phyloP scores from a whole-genome alignment of 1,284 basidiomycete species.

The Phenoliferia sp. region DNA sequence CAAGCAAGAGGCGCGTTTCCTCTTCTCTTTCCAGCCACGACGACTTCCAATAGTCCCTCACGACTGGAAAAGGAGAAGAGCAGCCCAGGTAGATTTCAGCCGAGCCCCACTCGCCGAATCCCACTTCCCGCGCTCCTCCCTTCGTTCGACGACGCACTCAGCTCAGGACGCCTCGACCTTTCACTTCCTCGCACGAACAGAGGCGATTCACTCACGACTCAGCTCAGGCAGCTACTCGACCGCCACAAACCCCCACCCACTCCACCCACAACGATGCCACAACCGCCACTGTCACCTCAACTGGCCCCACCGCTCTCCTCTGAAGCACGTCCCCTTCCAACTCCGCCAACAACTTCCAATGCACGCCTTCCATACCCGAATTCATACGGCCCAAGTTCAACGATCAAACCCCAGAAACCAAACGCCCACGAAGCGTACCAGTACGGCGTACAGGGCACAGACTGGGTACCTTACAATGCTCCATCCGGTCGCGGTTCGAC shows the following conservation, averaged over 20 bases:
- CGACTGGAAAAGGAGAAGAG: no score
- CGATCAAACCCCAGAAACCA: neutral
- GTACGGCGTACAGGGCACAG: neutral
- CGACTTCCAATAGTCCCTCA: no score
- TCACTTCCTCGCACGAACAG: neutral
- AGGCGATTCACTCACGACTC: neutral
- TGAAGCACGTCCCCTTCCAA: neutral
- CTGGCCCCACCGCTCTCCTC: neutral
- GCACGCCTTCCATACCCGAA: neutral
- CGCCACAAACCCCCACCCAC: neutral
- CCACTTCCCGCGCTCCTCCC: neutral
- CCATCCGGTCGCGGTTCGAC: slow-evolving; percentile 2
- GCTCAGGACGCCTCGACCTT: neutral
- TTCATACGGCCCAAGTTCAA: neutral
- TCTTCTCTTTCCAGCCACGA: no score
- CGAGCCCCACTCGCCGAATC: no score
- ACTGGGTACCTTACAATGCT: slow-evolving; percentile 6
- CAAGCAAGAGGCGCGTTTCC: no score
- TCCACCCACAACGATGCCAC: neutral
- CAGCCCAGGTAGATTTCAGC: no score
- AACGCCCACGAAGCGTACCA: neutral
- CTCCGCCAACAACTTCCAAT: neutral
- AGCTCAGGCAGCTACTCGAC: neutral
- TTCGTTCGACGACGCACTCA: neutral
- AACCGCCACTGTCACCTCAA: neutral